Evolutionary conservation across 441 rosid species (phyloP).

Genomic region (Omphalea diandra): DNA sequence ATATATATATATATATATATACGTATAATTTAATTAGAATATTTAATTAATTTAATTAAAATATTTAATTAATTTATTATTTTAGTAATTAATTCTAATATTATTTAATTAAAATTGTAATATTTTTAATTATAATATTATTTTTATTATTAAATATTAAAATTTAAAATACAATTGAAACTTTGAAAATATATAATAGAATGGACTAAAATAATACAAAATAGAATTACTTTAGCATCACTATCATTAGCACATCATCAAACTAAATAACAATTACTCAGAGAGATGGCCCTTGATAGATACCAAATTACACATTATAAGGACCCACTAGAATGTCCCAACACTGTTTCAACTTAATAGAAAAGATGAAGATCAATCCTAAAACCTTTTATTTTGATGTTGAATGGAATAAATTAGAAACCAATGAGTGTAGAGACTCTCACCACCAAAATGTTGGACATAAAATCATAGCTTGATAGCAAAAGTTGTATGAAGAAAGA

Average conservation of each 20-base stretch:
- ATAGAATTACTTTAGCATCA: too few relatives aligned
- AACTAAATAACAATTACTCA: not conserved
- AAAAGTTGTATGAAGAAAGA: conserved; percentile 15
- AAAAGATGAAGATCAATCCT: not conserved
- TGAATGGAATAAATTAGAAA: not conserved
- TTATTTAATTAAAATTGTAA: too few relatives aligned
- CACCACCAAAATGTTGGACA: conserved; percentile 10
- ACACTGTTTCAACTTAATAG: conserved; percentile 9
- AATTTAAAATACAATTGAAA: too few relatives aligned
- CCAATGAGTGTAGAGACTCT: not conserved
- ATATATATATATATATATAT: too few relatives aligned
- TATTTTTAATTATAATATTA: too few relatives aligned
- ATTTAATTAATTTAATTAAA: too few relatives aligned
- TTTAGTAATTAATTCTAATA: too few relatives aligned
- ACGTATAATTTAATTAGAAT: too few relatives aligned
- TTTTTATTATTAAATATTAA: too few relatives aligned
- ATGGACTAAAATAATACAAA: too few relatives aligned
- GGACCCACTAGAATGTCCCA: conserved; percentile 15
- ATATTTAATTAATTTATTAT: too few relatives aligned
- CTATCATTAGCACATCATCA: not conserved
- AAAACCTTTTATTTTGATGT: conserved; percentile 17
- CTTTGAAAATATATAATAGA: too few relatives aligned
- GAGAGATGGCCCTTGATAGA: not conserved
- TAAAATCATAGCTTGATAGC: conserved; percentile 1
- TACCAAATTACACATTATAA: not conserved